Evolutionary conservation across 768 basidiomycete species (phyloP).

Genomic region (Suillus fuscotomentosus): DNA sequence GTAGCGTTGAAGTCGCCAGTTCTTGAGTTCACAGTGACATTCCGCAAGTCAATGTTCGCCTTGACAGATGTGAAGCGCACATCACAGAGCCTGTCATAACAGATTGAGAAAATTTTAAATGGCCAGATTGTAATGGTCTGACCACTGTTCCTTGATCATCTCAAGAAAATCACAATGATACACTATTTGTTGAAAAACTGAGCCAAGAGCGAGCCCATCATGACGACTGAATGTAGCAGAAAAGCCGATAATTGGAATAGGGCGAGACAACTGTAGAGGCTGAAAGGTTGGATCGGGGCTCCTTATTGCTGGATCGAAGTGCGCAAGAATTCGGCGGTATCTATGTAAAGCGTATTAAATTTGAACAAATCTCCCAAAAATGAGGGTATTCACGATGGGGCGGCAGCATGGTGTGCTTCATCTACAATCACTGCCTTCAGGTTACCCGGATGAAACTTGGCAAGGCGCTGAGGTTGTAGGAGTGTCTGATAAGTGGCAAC

Average conservation of each 20-base stretch:
- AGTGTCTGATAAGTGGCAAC: constrained; percentile 91
- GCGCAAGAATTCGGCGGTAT: constrained; percentile 81
- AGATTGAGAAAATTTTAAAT: constrained; percentile 1
- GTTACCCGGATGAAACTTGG: constrained; percentile 67
- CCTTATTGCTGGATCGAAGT: constrained; percentile 70
- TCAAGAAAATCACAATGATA: constrained; percentile 89
- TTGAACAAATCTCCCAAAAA: not conserved
- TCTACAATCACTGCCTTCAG: constrained; percentile 84
- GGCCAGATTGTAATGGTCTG: constrained; percentile 5
- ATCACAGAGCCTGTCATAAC: constrained; percentile 65
- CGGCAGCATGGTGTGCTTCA: constrained; percentile 95
- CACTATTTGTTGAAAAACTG: constrained; percentile 88
- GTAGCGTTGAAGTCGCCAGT: constrained; percentile 83
- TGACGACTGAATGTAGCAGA: constrained; percentile 94
- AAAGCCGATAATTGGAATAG: constrained; percentile 87
- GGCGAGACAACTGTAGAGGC: constrained; percentile 39
- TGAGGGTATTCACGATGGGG: constrained; percentile 74
- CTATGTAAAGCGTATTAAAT: constrained; percentile 33
- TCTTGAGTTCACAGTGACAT: constrained; percentile 61
- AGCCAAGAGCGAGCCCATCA: constrained; percentile 85
- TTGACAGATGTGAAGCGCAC: constrained; percentile 84
- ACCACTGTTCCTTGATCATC: constrained; percentile 95
- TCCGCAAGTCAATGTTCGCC: constrained; percentile 66
- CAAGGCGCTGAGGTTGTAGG: constrained; percentile 56
- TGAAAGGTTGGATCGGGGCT: constrained; percentile 45